Base-by-base conservation (phyloP, 139 green algal species). In the Dunaliella primolecta region DNA sequence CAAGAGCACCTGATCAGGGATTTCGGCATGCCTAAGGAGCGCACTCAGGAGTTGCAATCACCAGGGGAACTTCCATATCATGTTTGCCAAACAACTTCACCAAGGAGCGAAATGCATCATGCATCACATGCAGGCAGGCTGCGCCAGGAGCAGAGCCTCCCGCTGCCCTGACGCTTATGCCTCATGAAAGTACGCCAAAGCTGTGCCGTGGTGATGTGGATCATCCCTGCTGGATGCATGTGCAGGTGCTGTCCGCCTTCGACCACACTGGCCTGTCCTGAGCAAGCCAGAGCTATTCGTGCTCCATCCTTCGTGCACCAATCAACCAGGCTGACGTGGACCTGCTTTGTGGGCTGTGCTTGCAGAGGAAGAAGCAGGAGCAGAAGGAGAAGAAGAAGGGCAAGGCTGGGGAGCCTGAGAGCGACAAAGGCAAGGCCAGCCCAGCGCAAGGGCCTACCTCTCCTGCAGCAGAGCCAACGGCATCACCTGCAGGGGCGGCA, bases 351-450 rank as follows among this genome's bases (percentile, higher is more conserved):
- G 72, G 46, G 15, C 15, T 64, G 7, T 64, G 46, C 46, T 64
- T 64, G 46, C 46, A 64, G 46, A 64, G 15, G 46, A 64, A 64
- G 46, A 64, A 64, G 46, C 46, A 64, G 46, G 46, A 64, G 46
- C 15, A 25, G 15, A 7, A 25, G 46, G 46, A 64, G 46, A 64
- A 64, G 46, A 64, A 64, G 46, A 64, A 64, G 46, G 29, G 72
- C 72, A 78, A 33, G 21, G 77, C 83, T 82, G 36, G 77, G 3
- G 72, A 79, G n/a, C 3, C n/a, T 79, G 72, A 34, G n/a, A 34
- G 72, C 72, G 72, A 79, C 3, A 23, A 3, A 36, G 72, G 72
- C 72, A 79, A 34, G n/a, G 30, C 21, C 20, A 36, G 72, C 72
- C n/a, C 72, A 79, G 72, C 72, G 21, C n/a, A 7, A n/a, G n/a